Percentiles rank a stretch among this genome's conserved stretches.
Conservation (phyloP, 2,329 filamentous ascomycete species). For the Arthroderma sp. region DNA sequence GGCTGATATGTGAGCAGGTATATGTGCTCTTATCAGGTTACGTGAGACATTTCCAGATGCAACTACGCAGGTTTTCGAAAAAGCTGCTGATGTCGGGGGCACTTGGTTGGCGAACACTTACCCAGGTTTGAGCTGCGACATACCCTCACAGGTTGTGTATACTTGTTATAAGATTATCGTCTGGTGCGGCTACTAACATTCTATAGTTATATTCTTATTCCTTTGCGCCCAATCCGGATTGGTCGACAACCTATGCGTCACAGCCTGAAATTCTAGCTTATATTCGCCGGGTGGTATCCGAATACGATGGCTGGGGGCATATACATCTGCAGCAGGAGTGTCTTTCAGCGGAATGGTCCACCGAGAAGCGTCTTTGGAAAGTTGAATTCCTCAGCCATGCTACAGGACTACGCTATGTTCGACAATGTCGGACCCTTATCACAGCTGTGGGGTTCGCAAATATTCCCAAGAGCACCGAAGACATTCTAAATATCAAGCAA, state of each 20-base stretch:
- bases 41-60: background rate
- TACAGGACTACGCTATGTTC: constrained; percentile 8
- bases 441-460: constrained; percentile 11
- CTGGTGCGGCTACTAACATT: constrained; percentile 10
- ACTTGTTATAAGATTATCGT: background rate
- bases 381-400: constrained; percentile 11
- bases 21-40: background rate
- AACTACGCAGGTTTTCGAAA: background rate
- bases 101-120: constrained; percentile 1
- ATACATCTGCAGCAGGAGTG: constrained; percentile 11
- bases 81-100: background rate
- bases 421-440: constrained; percentile 10
- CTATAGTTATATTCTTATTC: constrained; percentile 24
- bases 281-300: constrained; percentile 1
- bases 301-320: constrained; percentile 7
- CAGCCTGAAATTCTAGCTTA: constrained; percentile 20
- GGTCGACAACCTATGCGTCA: constrained; percentile 18
- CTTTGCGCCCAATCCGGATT: constrained; percentile 23
- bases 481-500: background rate
- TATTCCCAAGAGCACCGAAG: constrained; percentile 5
- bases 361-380: constrained; percentile 12
- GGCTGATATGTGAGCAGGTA: background rate
- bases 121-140: background rate
- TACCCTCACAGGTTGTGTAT: background rate
- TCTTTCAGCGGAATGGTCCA: constrained; percentile 14